phyloP scores from a whole-genome alignment of 345 rosid genomes.

The Citrus cavaleriei region DNA sequence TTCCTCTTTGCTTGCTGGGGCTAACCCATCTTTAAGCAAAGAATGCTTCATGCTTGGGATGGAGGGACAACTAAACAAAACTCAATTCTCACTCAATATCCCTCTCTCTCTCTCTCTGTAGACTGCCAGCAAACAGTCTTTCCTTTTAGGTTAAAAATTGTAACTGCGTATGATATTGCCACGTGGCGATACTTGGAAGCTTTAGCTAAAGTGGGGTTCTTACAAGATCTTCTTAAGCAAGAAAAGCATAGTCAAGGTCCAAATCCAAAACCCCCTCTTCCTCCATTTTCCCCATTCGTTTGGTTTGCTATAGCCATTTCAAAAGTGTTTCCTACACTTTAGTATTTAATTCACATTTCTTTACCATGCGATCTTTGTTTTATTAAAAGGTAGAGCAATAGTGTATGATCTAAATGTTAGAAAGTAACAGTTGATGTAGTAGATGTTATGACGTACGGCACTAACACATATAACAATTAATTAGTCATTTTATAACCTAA shows the following conservation, averaged over 20 bases:
- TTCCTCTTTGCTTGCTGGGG: conserved; percentile 36
- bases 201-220: conserved; percentile 29
- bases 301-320: neutral
- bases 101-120: neutral
- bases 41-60: conserved; percentile 72
- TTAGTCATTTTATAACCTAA: no score
- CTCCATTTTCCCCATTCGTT: neutral
- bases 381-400: no score
- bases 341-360: no score
- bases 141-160: neutral
- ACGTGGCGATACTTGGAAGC: conserved; percentile 26
- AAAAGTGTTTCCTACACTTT: neutral
- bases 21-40: conserved; percentile 71
- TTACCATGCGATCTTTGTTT: neutral
- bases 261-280: conserved; percentile 34
- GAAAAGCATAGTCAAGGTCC: conserved; percentile 73
- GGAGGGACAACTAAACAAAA: conserved; percentile 46
- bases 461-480: no score
- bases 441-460: accelerated
- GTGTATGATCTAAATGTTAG: no score
- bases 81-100: neutral
- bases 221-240: conserved; percentile 47
- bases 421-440: no score
- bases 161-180: neutral
- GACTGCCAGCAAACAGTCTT: conserved; percentile 11